These are phyloP conservation scores for Acidomyces sp. DNA, from an alignment of 495 filamentous ascomycete species.

Conservation along the genomic window DNA sequence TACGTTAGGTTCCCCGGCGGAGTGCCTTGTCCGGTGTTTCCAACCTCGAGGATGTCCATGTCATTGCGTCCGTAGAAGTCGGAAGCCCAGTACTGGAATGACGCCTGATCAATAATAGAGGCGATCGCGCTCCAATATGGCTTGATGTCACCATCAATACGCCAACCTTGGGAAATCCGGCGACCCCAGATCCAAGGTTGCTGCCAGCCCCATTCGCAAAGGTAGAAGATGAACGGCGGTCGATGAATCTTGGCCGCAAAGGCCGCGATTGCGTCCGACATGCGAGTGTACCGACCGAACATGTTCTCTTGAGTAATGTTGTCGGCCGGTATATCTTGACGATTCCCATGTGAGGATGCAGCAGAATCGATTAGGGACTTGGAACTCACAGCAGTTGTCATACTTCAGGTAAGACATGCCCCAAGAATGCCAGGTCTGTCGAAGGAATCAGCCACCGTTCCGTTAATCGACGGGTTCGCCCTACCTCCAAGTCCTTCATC, in stretches of 20 bases:
- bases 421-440: conserved; percentile 12
- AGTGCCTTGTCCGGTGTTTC: conserved; percentile 15
- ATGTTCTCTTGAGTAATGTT: conserved; percentile 18
- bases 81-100: conserved; percentile 12
- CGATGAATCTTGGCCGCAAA: conserved; percentile 1
- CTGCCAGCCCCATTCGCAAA: conserved; percentile 22
- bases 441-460: no score
- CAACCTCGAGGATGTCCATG: conserved; percentile 18
- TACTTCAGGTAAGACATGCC: conserved; percentile 20
- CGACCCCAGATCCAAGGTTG: conserved; percentile 18
- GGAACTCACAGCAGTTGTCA: conserved; percentile 18
- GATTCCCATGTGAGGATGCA: not conserved
- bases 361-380: not conserved
- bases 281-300: conserved; percentile 11
- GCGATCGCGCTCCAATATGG: conserved; percentile 14
- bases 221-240: conserved; percentile 10
- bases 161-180: conserved; percentile 16
- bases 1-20: conserved; percentile 18
- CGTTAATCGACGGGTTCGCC: no score
- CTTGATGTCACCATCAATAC: conserved; percentile 19
- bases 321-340: conserved; percentile 13
- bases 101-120: conserved; percentile 14
- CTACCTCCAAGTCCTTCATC: conserved; percentile 6
- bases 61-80: conserved; percentile 16
- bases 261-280: conserved; percentile 16